phyloP scores from a whole-genome alignment of 495 filamentous ascomycete genomes.

The Evernia prunastri region DNA sequence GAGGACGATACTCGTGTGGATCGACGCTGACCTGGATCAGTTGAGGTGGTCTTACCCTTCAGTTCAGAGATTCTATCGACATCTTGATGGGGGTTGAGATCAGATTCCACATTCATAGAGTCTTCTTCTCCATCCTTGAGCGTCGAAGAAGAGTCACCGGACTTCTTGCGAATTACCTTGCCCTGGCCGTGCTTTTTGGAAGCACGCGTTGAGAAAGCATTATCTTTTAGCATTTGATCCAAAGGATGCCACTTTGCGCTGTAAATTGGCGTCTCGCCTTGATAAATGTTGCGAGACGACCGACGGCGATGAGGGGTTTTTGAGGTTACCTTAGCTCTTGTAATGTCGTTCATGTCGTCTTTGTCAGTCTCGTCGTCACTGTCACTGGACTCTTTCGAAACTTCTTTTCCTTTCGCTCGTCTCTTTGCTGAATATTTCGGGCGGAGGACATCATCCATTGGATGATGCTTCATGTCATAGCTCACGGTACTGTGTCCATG shows the following conservation, averaged over 20 bases:
- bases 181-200: not conserved
- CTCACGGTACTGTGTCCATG: not conserved
- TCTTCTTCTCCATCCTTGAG: not conserved
- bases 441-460: conserved; percentile 30
- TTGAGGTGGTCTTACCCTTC: not conserved
- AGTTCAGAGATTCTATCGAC: not conserved
- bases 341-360: not conserved
- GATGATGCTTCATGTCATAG: conserved; percentile 34
- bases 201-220: not conserved
- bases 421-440: conserved; percentile 22
- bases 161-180: not conserved
- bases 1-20: not conserved
- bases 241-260: conserved; percentile 5
- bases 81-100: not conserved
- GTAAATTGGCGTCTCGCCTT: not conserved
- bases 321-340: not conserved
- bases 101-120: not conserved
- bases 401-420: not conserved
- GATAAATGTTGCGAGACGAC: conserved; percentile 3
- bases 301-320: not conserved
- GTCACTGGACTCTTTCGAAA: not conserved
- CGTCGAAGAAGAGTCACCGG: not conserved
- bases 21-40: not conserved
- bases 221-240: not conserved
- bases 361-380: not conserved